These are phyloP conservation scores for Diaporthe longicolla DNA, from an alignment of 2,329 filamentous ascomycete genomes.

Conservation along the genomic window DNA sequence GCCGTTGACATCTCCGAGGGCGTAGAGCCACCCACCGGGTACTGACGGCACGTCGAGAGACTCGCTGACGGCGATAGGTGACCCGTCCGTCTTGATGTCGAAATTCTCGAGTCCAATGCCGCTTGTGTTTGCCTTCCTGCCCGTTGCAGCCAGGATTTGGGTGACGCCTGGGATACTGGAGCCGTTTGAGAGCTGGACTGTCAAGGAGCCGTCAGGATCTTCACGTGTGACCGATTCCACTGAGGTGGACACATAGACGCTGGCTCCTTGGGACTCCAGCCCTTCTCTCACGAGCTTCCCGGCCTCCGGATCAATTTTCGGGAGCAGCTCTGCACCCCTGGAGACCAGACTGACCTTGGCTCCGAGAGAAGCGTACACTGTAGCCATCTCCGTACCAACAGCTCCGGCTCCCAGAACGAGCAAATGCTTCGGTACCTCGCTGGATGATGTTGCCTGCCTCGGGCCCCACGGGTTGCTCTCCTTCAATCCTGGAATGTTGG, in stretches of 20 bases:
- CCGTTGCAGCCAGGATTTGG: background rate
- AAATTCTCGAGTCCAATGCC: background rate
- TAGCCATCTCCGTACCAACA: constrained; percentile 3
- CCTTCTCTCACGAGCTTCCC: constrained; percentile 1
- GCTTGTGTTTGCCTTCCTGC: constrained; percentile 6
- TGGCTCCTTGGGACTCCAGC: background rate
- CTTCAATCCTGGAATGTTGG: background rate
- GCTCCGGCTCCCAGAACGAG: constrained; percentile 1
- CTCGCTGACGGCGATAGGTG: background rate
- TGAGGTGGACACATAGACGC: background rate
- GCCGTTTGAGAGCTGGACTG: background rate
- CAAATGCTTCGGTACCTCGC: constrained; percentile 1
- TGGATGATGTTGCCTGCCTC: constrained; percentile 10
- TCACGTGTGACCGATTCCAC: background rate
- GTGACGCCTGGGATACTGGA: background rate
- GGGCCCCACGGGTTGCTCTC: constrained; percentile 9
- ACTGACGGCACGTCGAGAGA: background rate
- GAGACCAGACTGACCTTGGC: background rate
- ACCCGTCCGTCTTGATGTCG: background rate
- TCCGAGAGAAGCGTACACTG: background rate
- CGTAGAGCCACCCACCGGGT: background rate
- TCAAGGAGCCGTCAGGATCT: background rate
- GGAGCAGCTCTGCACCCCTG: background rate
- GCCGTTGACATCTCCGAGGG: constrained; percentile 12
- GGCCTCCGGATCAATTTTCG: background rate